Base-by-base conservation (phyloP, 192 early-diverging fungal genomes). In the Backusella tarrabulga region DNA sequence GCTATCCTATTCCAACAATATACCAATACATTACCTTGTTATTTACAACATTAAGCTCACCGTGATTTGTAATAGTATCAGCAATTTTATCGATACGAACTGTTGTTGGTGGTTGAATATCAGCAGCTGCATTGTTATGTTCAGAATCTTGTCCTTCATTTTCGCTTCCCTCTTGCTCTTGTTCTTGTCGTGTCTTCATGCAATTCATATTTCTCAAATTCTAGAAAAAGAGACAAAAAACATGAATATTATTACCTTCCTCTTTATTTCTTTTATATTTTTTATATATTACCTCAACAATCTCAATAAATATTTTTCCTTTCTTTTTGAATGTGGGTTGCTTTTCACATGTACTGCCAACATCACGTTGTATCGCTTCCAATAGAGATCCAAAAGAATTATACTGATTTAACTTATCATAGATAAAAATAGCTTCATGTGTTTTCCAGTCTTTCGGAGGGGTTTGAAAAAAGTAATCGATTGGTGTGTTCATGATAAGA, bases 41-140 rank as follows among this genome's bases (percentile, higher is more conserved):
- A 35, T 67, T 67, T 67, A 67, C 66, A 34, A 17, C 34, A 67
- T 67, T 67, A 67, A 67, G 66, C 34, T 36, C 66, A 67, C 66
- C 66, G 66, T 67, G 66, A 67, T 36, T 67, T 67, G 66, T 67
- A 67, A 67, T 67, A 67, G 26, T 67, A 67, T 35, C 66, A 67
- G 32, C 32, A 67, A 67, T 8, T 67, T 67, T 67, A 21, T 67
- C 34, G 66, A 67, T 67, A 67, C 66, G 66, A 34, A 67, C 66
- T 67, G 66, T 67, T 67, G 66, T 21, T 36, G 66, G 66, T 67
- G 66, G 66, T 67, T 67, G 66, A 19, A 52, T 52, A 67, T 34
- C 17, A 67, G 3, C 66, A 67, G 19, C 32, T 67, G 66, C 66
- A 67, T 67, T 67, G 66, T 36, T 67, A 15, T 36, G 66, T 36